Percentiles rank a stretch among this genome's conserved stretches.
These are phyloP conservation scores for Helicocarpus griseus DNA, from an alignment of 2,329 filamentous ascomycete genomes.

Conservation along the genomic window DNA sequence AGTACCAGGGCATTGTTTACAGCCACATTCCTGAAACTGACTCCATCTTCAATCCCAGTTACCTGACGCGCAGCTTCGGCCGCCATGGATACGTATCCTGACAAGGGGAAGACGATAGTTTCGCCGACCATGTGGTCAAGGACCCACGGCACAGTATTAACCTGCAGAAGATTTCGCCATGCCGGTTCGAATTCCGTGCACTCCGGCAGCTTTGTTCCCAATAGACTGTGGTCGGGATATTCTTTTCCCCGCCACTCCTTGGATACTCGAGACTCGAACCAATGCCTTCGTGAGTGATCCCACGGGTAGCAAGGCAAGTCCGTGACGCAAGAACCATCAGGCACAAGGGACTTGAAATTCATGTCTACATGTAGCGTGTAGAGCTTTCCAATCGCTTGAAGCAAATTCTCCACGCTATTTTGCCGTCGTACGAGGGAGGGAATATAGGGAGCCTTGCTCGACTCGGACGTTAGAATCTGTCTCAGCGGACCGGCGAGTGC, in stretches of 20 bases:
- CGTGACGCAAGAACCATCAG: constrained; percentile 2
- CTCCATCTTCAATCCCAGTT: too few species aligned
- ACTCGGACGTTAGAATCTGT: constrained; percentile 6
- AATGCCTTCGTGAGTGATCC: constrained; percentile 8
- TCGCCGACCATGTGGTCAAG: constrained; percentile 1
- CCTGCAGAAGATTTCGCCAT: constrained; percentile 4
- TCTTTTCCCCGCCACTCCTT: neutral
- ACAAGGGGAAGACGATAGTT: neutral
- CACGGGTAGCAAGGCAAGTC: constrained; percentile 12
- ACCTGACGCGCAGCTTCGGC: constrained; percentile 1
- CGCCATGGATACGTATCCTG: constrained; percentile 4
- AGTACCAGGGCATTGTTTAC: neutral
- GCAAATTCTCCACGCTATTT: constrained; percentile 4
- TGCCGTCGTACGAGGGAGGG: constrained; percentile 4
- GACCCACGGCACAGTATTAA: constrained; percentile 4
- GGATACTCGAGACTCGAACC: neutral
- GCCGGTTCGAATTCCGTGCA: constrained; percentile 2
- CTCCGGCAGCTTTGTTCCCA: constrained; percentile 1
- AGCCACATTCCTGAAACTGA: neutral
- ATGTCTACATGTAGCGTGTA: too few species aligned
- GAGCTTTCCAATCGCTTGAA: neutral
- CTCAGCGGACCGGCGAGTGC: constrained; percentile 11
- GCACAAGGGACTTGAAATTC: neutral
- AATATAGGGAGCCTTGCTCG: constrained; percentile 5
- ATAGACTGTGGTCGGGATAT: constrained; percentile 1